phyloP scores from a whole-genome alignment of 2,329 filamentous ascomycete genomes.

The Aurifilum marmelostoma region DNA sequence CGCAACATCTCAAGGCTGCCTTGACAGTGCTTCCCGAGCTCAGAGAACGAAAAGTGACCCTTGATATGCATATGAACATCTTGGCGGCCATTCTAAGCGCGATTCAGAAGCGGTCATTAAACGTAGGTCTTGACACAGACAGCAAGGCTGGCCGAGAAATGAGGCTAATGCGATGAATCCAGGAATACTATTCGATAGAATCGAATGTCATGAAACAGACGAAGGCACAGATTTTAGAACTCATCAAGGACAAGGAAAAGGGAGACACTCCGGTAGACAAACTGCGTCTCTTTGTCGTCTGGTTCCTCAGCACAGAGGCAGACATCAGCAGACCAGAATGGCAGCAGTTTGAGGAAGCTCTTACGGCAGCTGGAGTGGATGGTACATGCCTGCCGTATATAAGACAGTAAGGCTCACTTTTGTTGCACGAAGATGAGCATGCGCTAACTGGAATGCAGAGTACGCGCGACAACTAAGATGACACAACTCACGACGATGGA shows the following conservation, averaged over 20 bases:
- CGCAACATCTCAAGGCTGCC: conserved; percentile 92
- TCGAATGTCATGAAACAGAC: conserved; percentile 91
- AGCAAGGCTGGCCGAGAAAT: background rate
- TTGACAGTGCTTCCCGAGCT: conserved; percentile 92
- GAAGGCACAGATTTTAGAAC: conserved; percentile 84
- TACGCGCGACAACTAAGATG: conserved; percentile 95
- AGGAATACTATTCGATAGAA: conserved; percentile 90
- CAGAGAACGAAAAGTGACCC: conserved; percentile 84
- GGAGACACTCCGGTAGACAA: conserved; percentile 87
- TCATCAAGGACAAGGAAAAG: conserved; percentile 80
- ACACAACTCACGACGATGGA: conserved; percentile 95
- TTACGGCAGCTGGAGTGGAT: conserved; percentile 76
- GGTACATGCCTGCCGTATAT: conserved; percentile 82
- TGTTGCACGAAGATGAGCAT: conserved; percentile 17
- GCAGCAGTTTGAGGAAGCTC: conserved; percentile 81
- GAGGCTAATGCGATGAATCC: conserved; percentile 8
- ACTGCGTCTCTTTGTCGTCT: conserved; percentile 92
- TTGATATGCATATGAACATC: conserved; percentile 99
- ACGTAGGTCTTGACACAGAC: conserved; percentile 42
- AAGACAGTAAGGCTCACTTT: conserved; percentile 64
- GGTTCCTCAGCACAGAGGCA: conserved; percentile 92
- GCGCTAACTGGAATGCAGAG: conserved; percentile 52
- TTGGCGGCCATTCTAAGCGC: conserved; percentile 59
- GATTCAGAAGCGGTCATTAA: conserved; percentile 93
- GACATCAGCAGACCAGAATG: conserved; percentile 83